Evolutionary conservation across 2,329 filamentous ascomycete genomes (phyloP).

Genomic region (Diaporthe citrichinensis): DNA sequence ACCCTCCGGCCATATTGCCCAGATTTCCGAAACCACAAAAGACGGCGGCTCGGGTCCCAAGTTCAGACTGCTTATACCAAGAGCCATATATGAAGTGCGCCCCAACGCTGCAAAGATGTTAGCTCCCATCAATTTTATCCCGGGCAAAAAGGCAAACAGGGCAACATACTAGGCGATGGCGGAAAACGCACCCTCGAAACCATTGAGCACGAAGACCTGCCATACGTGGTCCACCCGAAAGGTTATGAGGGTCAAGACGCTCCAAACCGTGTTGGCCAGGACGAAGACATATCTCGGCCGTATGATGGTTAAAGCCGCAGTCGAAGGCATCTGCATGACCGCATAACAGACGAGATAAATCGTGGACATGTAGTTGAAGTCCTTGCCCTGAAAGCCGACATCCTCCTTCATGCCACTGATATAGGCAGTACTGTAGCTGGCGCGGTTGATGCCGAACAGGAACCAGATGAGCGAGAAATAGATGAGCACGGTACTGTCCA

Average conservation of each 20-base stretch:
- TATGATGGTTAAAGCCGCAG: conserved; percentile 49
- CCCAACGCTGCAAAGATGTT: conserved; percentile 49
- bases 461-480: conserved; percentile 65
- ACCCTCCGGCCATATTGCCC: conserved; percentile 60
- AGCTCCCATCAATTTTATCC: not conserved
- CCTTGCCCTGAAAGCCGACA: conserved; percentile 54
- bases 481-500: conserved; percentile 57
- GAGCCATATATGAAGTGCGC: conserved; percentile 60
- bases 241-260: conserved; percentile 58
- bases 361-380: conserved; percentile 56
- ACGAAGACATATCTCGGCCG: conserved; percentile 58
- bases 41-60: conserved; percentile 56
- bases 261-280: conserved; percentile 58
- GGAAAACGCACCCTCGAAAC: conserved; percentile 59
- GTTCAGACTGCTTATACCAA: conserved; percentile 60
- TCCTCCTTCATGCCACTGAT: conserved; percentile 59
- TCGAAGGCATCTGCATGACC: conserved; percentile 60
- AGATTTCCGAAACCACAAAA: conserved; percentile 60
- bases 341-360: conserved; percentile 57
- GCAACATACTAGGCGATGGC: conserved; percentile 57
- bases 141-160: no score
- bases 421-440: conserved; percentile 59
- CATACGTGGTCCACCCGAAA: conserved; percentile 58
- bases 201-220: conserved; percentile 60
- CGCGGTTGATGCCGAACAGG: conserved; percentile 59